Evolutionary conservation across 345 rosid genomes (phyloP).

Genomic region (Jatropha curcas): DNA sequence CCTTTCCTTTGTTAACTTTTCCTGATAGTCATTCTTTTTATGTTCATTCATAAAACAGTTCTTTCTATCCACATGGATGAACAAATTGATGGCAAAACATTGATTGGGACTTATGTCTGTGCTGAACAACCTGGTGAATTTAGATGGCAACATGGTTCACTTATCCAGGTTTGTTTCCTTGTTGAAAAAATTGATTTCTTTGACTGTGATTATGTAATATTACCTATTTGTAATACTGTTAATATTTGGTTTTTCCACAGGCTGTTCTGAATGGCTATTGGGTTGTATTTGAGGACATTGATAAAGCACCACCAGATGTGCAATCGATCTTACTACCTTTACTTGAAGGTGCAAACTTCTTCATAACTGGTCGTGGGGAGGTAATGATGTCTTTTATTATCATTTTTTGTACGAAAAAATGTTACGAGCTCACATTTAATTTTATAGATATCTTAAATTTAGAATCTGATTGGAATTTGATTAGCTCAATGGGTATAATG

Average conservation of each 20-base stretch:
- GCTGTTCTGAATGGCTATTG: conserved; percentile 81
- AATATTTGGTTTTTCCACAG: conserved; percentile 37
- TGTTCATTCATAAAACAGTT: conserved; percentile 39
- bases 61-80: conserved; percentile 93
- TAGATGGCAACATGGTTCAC: conserved; percentile 97
- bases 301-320: conserved; percentile 90
- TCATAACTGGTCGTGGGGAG: conserved; percentile 76
- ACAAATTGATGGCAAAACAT: conserved; percentile 92
- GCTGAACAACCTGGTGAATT: conserved; percentile 96
- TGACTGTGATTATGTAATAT: neutral
- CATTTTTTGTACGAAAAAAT: neutral
- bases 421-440: neutral
- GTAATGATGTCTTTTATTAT: conserved; percentile 30
- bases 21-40: neutral
- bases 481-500: neutral
- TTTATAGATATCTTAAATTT: neutral
- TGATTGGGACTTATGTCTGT: conserved; percentile 90
- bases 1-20: neutral
- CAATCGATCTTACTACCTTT: conserved; percentile 76
- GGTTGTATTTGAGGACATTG: conserved; percentile 96
- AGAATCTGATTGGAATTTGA: neutral
- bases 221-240: neutral
- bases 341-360: conserved; percentile 73
- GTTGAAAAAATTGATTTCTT: conserved; percentile 14
- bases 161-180: conserved; percentile 71